phyloP scores from a whole-genome alignment of 495 filamentous ascomycete genomes.

The Tuber brumale region DNA sequence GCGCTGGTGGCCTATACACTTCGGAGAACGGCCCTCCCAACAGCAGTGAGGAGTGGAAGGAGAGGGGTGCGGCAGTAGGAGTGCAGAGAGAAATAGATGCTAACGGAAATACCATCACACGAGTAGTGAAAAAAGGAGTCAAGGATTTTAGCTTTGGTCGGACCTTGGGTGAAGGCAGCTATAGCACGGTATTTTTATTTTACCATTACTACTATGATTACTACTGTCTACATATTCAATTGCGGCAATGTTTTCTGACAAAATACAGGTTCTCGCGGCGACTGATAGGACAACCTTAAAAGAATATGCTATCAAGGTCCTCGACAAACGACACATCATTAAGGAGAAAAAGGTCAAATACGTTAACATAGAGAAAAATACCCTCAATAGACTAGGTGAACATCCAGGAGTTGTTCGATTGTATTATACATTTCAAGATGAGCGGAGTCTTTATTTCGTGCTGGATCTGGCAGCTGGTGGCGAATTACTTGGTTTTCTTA shows the following conservation, averaged over 20 bases:
- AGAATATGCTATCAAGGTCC: constrained; percentile 96
- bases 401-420: constrained; percentile 95
- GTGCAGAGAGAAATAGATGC: constrained; percentile 73
- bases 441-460: constrained; percentile 91
- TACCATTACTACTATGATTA: constrained; percentile 4
- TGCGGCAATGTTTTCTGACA: constrained; percentile 16
- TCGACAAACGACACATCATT: constrained; percentile 98
- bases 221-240: background rate
- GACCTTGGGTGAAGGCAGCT: constrained; percentile 91
- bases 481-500: constrained; percentile 85
- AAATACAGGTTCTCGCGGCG: constrained; percentile 56
- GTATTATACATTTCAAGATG: constrained; percentile 99
- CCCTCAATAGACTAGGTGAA: constrained; percentile 88
- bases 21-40: constrained; percentile 53
- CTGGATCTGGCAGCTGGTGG: constrained; percentile 89
- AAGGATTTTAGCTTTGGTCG: constrained; percentile 93
- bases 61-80: constrained; percentile 76
- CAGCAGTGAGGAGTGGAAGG: constrained; percentile 91
- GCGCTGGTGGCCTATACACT: constrained; percentile 16
- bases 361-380: constrained; percentile 99
- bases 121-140: constrained; percentile 90
- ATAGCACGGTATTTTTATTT: constrained; percentile 68
- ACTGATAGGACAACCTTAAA: constrained; percentile 92
- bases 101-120: constrained; percentile 71
- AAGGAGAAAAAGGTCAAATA: constrained; percentile 99